Evolutionary conservation across 345 rosid species (phyloP), one percentile per base, ranked within the genome.

Genomic region (Eucalyptus cladocalyx): DNA sequence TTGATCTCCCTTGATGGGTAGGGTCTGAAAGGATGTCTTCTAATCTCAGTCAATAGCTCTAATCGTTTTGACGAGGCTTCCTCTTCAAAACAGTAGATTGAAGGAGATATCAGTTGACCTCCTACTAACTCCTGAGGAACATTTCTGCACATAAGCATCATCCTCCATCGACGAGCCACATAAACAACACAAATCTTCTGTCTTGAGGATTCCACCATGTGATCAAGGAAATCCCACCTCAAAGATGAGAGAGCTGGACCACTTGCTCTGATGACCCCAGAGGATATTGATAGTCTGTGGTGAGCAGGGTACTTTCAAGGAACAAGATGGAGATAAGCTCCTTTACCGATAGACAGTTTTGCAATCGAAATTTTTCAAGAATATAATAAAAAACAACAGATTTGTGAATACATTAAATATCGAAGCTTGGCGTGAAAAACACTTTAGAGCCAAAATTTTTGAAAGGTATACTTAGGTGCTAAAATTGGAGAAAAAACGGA

Each of bases 391-490:
- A 56, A 23, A 10, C 9, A 56, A 56, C 28, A 24, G 28, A 19
- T 53, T 53, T 53, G 58, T 8, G 24, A 53, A 8, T 3, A 19
- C 5, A 19, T 53, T 0, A 8, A 53, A 0, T 19, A 53, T 53
- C 24, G 8, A 53, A 3, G 1, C 24, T 53, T 19, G 11, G 58
- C 58, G 19, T 1, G 10, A 53, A 19, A 19, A 0, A 53, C 10
- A 8, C 56, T 53, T 19, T 3, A 19, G 10, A 3, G 9, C 9
- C 23, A 53, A 53, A 53, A 53, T 2, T 53, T 51, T 51, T 2
- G 18, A 51, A 51, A 51, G 0, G 2, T 18, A 51, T 7, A 18
- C 9, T 18, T 51, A 18, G 9, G 2, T 3, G 10, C 56, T 19
- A 53, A 53, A 53, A 53, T 19, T 3, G 1, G 10, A 53, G 10